Base-by-base conservation (phyloP, 768 basidiomycete genomes). In the Tulasnella sp. region DNA sequence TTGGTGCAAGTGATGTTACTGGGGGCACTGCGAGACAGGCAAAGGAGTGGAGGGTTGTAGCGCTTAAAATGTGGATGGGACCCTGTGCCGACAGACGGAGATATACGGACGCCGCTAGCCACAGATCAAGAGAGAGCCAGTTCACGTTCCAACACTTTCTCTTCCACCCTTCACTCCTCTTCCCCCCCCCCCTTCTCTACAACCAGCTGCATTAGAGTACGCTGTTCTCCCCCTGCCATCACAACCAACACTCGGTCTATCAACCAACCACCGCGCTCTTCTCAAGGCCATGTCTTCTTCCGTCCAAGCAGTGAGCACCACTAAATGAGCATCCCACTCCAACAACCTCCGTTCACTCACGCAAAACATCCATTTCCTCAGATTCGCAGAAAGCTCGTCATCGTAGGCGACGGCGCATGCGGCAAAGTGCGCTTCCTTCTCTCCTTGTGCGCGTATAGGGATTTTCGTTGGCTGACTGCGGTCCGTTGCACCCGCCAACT, bases 331-430 rank as follows among this genome's bases (percentile, higher is more conserved):
- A 31, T 25, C 58, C 29, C 25, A 29, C 58, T 34, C 4, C 58
- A 64, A 34, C 14, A 14, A 29, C 29, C 42, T 17, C 42, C 42
- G 42, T 17, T 31, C 29, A 25, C 58, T 34, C 58, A 64, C 49
- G 1, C 29, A 29, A n/a, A 4, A 1, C 58, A 12, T 34, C 31
- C 58, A 1, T 25, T 64, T 64, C 58, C 49, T 25, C 25, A 97
- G 94, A 93, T 98, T 83, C 90, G 94, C 80, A 88, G 96, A 81
- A 98, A 98, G 85, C 87, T 98, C 77, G 96, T 97, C 84, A 95
- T 96, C 82, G 96, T 98, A 78, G 97, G 97, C 80, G 97, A 99
- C 84, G 97, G 97, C 86, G 97, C 97, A 78, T 97, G 96, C 81
- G 97, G 97, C 81, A 99, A 99, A 80, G 85, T 84, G 14, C 79